Evolutionary conservation across 2,329 filamentous ascomycete genomes (phyloP).

Genomic region (Fusarium mexicanum): DNA sequence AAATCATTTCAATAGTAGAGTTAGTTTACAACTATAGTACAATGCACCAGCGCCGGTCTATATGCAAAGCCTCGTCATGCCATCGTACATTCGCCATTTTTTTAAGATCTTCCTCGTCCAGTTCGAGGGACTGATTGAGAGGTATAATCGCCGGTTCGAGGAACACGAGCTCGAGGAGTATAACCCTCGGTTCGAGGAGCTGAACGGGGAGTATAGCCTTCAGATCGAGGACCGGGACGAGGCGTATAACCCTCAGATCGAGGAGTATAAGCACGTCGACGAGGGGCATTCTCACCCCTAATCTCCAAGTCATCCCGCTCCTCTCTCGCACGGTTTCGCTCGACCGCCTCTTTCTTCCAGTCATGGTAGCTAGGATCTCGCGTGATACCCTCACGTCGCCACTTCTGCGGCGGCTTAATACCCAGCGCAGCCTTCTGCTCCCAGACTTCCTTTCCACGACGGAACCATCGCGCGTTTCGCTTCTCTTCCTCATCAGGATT

Average conservation of each 20-base stretch:
- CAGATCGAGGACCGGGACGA: background rate
- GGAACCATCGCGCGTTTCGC: constrained; percentile 69
- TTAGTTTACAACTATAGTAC: constrained; percentile 37
- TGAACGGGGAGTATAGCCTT: background rate
- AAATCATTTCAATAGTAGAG: constrained; percentile 30
- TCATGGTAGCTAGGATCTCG: constrained; percentile 56
- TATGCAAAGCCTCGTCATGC: constrained; percentile 20
- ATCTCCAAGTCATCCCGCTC: constrained; percentile 43
- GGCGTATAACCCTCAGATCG: background rate
- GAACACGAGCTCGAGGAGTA: background rate
- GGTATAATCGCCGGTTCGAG: background rate
- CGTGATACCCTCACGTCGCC: constrained; percentile 65
- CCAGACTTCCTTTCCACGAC: constrained; percentile 69
- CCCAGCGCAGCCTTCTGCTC: constrained; percentile 67
- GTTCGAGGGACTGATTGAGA: background rate
- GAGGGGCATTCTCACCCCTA: constrained; percentile 4
- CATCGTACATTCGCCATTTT: constrained; percentile 18
- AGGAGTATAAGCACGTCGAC: background rate
- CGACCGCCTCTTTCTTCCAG: constrained; percentile 43
- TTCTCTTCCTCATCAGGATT: constrained; percentile 65
- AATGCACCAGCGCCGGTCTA: constrained; percentile 23
- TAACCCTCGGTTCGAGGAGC: background rate
- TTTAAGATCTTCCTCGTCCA: constrained; percentile 10
- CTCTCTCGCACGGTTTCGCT: constrained; percentile 45
- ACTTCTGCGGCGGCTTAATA: constrained; percentile 68